phyloP scores from a whole-genome alignment of 1,139 yeast genomes.

The Taphrina betulina region DNA sequence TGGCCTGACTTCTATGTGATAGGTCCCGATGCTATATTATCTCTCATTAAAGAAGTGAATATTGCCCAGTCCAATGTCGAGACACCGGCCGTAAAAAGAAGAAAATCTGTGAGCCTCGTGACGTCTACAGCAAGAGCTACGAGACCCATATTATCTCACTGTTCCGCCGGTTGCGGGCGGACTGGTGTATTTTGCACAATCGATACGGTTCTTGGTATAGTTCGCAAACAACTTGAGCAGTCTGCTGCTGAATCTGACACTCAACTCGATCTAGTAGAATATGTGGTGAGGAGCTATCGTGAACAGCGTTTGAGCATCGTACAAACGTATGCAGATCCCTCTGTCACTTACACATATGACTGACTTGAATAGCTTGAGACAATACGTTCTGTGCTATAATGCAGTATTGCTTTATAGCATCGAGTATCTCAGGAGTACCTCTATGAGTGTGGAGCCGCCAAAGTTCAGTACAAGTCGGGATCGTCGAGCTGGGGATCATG shows the following conservation, averaged over 20 bases:
- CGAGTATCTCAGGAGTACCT: not conserved
- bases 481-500: no score
- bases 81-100: conserved; percentile 10
- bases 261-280: conserved; percentile 53
- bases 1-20: conserved; percentile 88
- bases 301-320: conserved; percentile 80
- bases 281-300: conserved; percentile 60
- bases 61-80: conserved; percentile 37
- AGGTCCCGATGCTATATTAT: conserved; percentile 54
- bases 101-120: conserved; percentile 1
- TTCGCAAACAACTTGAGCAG: conserved; percentile 39
- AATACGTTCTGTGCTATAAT: conserved; percentile 72
- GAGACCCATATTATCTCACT: conserved; percentile 67
- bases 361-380: conserved; percentile 50
- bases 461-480: no score
- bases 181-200: conserved; percentile 82
- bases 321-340: conserved; percentile 51
- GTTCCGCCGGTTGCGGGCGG: conserved; percentile 92
- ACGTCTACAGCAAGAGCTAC: not conserved
- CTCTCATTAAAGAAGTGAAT: conserved; percentile 49
- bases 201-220: conserved; percentile 60
- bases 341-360: not conserved
- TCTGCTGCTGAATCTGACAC: not conserved
- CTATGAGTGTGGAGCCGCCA: no score
- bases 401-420: conserved; percentile 42